These are phyloP conservation scores for Adenanthera pavonina DNA, from an alignment of 306 rosid species.

Conservation along the genomic window DNA sequence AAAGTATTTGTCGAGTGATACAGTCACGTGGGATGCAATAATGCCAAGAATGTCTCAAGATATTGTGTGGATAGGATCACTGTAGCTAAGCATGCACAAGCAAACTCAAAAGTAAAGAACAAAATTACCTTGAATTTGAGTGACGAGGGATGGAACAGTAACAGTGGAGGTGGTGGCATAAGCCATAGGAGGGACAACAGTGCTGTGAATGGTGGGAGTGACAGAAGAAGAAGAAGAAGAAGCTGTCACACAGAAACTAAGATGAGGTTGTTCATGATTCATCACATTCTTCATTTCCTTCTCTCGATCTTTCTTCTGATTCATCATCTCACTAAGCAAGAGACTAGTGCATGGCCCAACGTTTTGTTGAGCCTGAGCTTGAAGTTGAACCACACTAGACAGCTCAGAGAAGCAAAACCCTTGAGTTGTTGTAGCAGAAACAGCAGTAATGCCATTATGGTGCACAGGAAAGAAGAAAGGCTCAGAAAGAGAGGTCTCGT, in stretches of 20 bases:
- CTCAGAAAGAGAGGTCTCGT: slow-evolving; percentile 46
- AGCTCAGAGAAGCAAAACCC: slow-evolving; percentile 84
- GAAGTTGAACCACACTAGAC: slow-evolving; percentile 49
- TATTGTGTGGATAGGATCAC: background rate
- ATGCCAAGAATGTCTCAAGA: background rate
- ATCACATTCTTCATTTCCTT: slow-evolving; percentile 28
- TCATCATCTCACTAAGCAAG: slow-evolving; percentile 74
- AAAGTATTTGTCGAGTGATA: background rate
- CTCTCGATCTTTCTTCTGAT: slow-evolving; percentile 53
- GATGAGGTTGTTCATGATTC: slow-evolving; percentile 44
- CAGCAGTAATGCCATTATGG: slow-evolving; percentile 25
- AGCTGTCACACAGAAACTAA: slow-evolving; percentile 44
- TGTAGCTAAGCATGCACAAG: slow-evolving; percentile 22
- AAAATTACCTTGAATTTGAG: slow-evolving; percentile 68
- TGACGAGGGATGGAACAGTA: slow-evolving; percentile 54
- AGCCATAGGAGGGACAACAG: slow-evolving; percentile 40
- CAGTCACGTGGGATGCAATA: slow-evolving; percentile 8
- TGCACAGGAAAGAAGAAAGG: slow-evolving; percentile 69
- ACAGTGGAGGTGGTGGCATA: slow-evolving; percentile 43
- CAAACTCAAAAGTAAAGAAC: background rate
- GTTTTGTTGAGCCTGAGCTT: slow-evolving; percentile 28
- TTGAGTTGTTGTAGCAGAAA: slow-evolving; percentile 33
- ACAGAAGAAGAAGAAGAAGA: slow-evolving; percentile 3
- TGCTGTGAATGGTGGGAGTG: slow-evolving; percentile 15
- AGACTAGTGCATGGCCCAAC: slow-evolving; percentile 69